Base-by-base conservation (phyloP, 2,329 filamentous ascomycete genomes). In the Monosporascus ibericus region DNA sequence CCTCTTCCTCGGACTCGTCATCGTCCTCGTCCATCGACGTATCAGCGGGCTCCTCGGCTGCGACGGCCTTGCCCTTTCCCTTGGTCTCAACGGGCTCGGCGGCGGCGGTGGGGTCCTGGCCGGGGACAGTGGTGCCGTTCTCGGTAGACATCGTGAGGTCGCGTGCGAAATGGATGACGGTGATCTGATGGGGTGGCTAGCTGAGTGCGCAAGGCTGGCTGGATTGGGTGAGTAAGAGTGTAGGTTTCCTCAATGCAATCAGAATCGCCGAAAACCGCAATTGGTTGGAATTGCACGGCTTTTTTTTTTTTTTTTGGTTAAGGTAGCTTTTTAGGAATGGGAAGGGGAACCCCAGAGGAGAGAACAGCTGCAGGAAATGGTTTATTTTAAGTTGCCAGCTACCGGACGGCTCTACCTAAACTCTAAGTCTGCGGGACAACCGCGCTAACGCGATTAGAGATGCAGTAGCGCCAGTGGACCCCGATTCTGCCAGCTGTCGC, bases 41-140 rank as follows among this genome's bases (percentile, higher is more conserved):
- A 62, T 87, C 83, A 60, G 84, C 72, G 51, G 70, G 70, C 56
- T 80, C 72, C 60, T 74, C 72, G 48, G 75, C 68, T 48, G 82
- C 80, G 40, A 74, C 68, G 40, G 82, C 85, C 79, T 96, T 96
- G 76, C 90, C 90, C 80, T 96, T 96, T 73, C 89, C 90, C 80
- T 95, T 95, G 70, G 77, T 74, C 65, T 83, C 78, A 56, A 75
- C 68, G 56, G 70, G 66, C 57, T 75, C 68, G 57, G 69, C 66
- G 62, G 67, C 63, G 59, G 66, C 65, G 62, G 76, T 66, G 65
- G 72, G 64, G 63, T 75, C 71, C 63, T 75, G 65, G 52, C 61
- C 63, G 48, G 78, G 72, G 66, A 75, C 68, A 57, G 75, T 76
- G 60, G 73, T 66, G 58, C 72, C 71, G 72, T 78, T 79, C 60